Evolutionary conservation across 179 eudicot species (phyloP), one percentile per base, ranked within the genome.

Genomic region (Beta macrorhiza): DNA sequence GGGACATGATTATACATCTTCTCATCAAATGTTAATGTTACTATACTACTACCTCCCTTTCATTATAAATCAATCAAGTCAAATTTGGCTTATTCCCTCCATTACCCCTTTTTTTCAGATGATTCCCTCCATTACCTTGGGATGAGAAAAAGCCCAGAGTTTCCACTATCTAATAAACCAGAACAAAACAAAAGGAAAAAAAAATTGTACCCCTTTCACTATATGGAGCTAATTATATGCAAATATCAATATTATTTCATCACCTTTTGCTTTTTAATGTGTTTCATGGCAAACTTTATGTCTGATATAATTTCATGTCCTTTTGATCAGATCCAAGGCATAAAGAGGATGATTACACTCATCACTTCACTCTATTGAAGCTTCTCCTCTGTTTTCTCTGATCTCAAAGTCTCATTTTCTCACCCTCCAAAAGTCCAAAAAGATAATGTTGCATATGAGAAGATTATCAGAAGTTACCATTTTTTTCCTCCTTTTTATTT

Each of bases 311-410:
- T 73, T 55, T 73, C 5, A 22, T 55, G 19, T 73, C 19, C 45
- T 73, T 73, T 72, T 73, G 52, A 16, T 73, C 62, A 73, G 76
- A 73, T 73, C 76, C 76, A 73, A 73, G 61, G 76, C 76, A 73
- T 73, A 73, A 52, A 65, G 53, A 73, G 76, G 76, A 73, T 73
- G 76, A 73, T 52, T n/a, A 53, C 44, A 52, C 62, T 73, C 20
- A 73, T 73, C 19, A 52, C 76, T 73, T 52, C 62, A 73, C 61
- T 73, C 76, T 53, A 5, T 59, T 73, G 32, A 73, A 73, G 13
- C 61, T 25, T 19, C 57, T 72, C 61, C 19, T 53, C 75, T 29
- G 32, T 10, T 53, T 73, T 2, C 62, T 53, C 19, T 53, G 37
- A 52, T 6, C 29, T 14, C 17, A 10, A 65, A 64, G 0, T 20